These are phyloP conservation scores for Eucalyptus guilfoylei DNA, from an alignment of 345 rosid genomes.

Conservation along the genomic window DNA sequence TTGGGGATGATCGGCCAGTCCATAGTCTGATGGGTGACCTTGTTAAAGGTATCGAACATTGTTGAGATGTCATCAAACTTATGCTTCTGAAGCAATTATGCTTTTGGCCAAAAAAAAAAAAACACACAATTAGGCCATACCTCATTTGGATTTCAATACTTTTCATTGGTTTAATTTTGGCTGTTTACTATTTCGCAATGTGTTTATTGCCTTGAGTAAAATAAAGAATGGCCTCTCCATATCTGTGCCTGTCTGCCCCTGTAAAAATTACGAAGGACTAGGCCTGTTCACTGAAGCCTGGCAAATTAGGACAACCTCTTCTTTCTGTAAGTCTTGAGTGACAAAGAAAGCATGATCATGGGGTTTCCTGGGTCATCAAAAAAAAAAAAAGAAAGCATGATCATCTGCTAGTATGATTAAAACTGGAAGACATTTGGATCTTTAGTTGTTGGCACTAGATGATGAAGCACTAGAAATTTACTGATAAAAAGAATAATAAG, in stretches of 20 bases:
- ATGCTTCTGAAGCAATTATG: not conserved
- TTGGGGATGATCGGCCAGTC: constrained; percentile 79
- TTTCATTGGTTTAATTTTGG: not conserved
- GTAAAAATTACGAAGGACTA: not conserved
- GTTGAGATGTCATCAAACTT: not conserved
- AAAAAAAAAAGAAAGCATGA: no score
- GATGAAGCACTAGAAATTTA: not conserved
- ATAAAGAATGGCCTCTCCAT: not conserved
- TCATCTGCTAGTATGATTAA: not conserved
- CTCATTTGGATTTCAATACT: not conserved
- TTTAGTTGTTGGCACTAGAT: not conserved
- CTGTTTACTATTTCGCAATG: not conserved
- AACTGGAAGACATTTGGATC: not conserved
- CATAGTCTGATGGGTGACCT: constrained; percentile 96
- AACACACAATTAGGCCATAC: not conserved
- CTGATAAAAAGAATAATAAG: not conserved
- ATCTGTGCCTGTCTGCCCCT: not conserved
- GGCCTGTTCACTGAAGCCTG: not conserved
- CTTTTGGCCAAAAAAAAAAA: not conserved
- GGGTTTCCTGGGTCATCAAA: no score
- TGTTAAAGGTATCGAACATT: constrained; percentile 50
- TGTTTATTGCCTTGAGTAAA: not conserved
- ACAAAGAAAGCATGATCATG: not conserved
- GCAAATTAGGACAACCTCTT: not conserved
- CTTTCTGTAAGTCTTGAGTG: not conserved